A percentile compares a stretch with the other conserved stretches of the same genome.
phyloP scores from a whole-genome alignment of 345 rosid species.

The Aethionema arabicum region DNA sequence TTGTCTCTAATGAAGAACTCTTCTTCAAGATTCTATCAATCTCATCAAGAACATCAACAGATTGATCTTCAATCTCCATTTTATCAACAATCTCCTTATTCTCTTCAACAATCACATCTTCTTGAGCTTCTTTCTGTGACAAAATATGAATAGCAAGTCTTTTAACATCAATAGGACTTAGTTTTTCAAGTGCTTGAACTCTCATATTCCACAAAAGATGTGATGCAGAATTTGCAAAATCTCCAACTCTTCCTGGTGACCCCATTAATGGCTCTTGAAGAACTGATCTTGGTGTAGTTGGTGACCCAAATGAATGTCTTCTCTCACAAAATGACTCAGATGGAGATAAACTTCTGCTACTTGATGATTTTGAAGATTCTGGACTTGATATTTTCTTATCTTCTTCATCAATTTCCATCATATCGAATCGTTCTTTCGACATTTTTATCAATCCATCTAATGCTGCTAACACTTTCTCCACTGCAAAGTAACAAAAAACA shows the following conservation, averaged over 20 bases:
- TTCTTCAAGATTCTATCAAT: conserved; percentile 22
- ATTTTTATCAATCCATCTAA: conserved; percentile 59
- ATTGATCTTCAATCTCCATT: conserved; percentile 25
- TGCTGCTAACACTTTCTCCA: conserved; percentile 52
- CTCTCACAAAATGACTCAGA: conserved; percentile 42
- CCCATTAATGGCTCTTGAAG: conserved; percentile 37
- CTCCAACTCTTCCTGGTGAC: conserved; percentile 31
- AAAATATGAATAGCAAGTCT: conserved; percentile 53
- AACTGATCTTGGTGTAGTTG: conserved; percentile 45
- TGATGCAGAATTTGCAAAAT: conserved; percentile 41
- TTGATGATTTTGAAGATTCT: conserved; percentile 20
- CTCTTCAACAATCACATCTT: too few species aligned
- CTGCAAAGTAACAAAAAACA: conserved; percentile 36
- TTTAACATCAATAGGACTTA: conserved; percentile 67
- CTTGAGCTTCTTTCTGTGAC: conserved; percentile 41
- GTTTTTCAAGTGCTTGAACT: conserved; percentile 68
- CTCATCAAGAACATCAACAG: conserved; percentile 24
- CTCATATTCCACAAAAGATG: conserved; percentile 47
- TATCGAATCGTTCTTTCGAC: conserved; percentile 53
- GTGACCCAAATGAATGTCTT: conserved; percentile 40
- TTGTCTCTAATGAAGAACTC: conserved; percentile 24
- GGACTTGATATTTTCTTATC: conserved; percentile 38
- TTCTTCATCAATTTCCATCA: conserved; percentile 56
- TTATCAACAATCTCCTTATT: conserved; percentile 40
- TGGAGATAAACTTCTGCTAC: conserved; percentile 31